Conservation (phyloP, 2,329 filamentous ascomycete species). For the Aspergillus novoparasiticus region DNA sequence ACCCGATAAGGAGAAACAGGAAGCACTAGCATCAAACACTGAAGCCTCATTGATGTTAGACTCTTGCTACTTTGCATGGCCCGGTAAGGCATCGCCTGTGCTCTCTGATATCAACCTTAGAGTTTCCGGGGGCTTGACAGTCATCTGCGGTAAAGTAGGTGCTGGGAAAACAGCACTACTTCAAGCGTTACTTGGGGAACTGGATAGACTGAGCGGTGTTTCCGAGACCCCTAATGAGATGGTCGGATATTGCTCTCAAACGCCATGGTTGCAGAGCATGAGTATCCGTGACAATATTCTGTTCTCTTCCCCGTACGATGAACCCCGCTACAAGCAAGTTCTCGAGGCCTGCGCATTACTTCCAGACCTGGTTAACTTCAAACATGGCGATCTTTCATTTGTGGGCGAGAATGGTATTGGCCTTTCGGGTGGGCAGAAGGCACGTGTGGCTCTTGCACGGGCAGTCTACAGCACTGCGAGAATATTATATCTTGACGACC, state of each 20-base stretch:
- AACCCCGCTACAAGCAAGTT: constrained; percentile 69
- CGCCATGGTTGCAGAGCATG: constrained; percentile 71
- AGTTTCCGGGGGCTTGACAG: constrained; percentile 60
- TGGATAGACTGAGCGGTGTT: constrained; percentile 56
- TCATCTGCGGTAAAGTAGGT: constrained; percentile 66
- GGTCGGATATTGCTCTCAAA: constrained; percentile 66
- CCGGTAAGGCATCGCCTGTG: constrained; percentile 62
- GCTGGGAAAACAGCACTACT: constrained; percentile 65
- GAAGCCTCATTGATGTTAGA: constrained; percentile 50
- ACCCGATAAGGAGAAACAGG: constrained; percentile 74
- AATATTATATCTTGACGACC: constrained; percentile 61
- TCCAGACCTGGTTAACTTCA: constrained; percentile 64
- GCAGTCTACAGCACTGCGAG: constrained; percentile 61
- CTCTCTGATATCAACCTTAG: constrained; percentile 57
- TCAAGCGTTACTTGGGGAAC: constrained; percentile 61
- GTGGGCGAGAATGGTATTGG: constrained; percentile 65
- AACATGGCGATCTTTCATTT: constrained; percentile 64
- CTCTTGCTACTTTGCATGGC: constrained; percentile 77
- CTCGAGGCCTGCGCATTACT: constrained; percentile 64
- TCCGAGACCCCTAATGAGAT: constrained; percentile 57
- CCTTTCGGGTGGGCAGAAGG: constrained; percentile 63
- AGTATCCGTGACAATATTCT: constrained; percentile 70
- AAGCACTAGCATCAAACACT: constrained; percentile 36
- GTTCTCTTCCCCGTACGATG: constrained; percentile 68
- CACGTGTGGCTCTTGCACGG: constrained; percentile 62